Evolutionary conservation across 2,329 filamentous ascomycete species (phyloP), one percentile per base, ranked within the genome.

Genomic region (Scedosporium aurantiacum): DNA sequence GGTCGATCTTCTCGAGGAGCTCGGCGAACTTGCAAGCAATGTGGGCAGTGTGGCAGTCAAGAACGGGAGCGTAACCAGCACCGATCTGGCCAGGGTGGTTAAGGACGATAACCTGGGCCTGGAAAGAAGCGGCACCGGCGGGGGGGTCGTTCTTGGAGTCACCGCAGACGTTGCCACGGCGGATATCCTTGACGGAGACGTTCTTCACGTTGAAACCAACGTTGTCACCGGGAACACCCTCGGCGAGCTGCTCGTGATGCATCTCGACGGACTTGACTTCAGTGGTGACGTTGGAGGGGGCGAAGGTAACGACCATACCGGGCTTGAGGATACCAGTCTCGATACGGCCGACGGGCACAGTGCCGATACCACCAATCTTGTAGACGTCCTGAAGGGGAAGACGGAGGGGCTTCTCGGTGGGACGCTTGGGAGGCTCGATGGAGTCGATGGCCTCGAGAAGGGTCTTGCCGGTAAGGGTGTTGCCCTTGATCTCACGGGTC

Each of bases 121-220:
- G 95, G 91, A 99, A 99, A 74, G 89, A 92, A 74, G 93, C 91
- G 75, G 85, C 86, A 74, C 84, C 94, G 77, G 81, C 77, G 69
- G 94, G 91, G 73, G 94, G 94, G 84, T 99, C 94, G 85, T 96
- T 95, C 92, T 99, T 99, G 87, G 90, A 93, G 91, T 99, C 94
- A 91, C 91, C 91, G 74, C 90, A 90, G 73, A 99, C 94, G 88
- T 99, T 97, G 77, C 94, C 94, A 96, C 94, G 94, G 82, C 94
- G 94, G 77, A 99, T 96, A 80, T 99, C 94, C 92, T 99, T 99
- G 83, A 99, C 94, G 80, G 94, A 97, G 75, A 99, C 94, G 94
- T 99, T 99, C 92, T 99, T 99, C 83, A 99, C 93, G 90, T 99
- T 99, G 92, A 99, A 99, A 74, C 94, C 94, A 79, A 99, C 94